Conservation (phyloP, 164 flowering plant species). For the Umbilicus rupestris region DNA sequence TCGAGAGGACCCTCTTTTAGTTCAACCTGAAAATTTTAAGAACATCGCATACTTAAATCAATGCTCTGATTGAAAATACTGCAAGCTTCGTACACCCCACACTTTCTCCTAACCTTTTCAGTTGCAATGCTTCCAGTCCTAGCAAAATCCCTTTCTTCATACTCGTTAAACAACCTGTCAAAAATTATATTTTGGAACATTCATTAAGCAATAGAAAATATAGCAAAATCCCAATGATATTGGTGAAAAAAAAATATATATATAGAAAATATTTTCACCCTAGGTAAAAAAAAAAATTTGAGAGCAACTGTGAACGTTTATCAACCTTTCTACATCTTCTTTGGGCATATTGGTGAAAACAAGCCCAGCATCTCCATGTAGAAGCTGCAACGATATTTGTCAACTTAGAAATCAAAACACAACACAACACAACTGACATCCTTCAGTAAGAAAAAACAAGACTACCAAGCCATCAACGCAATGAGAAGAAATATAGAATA, state of each 20-base stretch:
- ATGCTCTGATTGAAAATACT: not conserved
- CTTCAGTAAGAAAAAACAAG: not conserved
- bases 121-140: conserved; percentile 69
- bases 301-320: not conserved
- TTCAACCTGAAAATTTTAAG: conserved; percentile 48
- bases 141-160: conserved; percentile 73
- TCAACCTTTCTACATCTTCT: conserved; percentile 69
- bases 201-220: not conserved
- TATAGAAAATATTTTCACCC: no score
- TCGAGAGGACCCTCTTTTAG: conserved; percentile 86
- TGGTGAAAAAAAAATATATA: no score
- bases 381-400: conserved; percentile 25
- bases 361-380: conserved; percentile 72
- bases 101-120: conserved; percentile 46
- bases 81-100: not conserved
- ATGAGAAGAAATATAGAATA: not conserved
- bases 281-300: not conserved
- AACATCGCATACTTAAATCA: conserved; percentile 11
- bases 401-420: not conserved
- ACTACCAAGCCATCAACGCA: not conserved
- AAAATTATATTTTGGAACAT: not conserved
- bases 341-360: conserved; percentile 55
- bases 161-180: conserved; percentile 62
- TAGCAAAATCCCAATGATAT: no score
- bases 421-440: not conserved